Evolutionary conservation across 257 asterid genomes (phyloP).

Genomic region (Solanum medicagineum): DNA sequence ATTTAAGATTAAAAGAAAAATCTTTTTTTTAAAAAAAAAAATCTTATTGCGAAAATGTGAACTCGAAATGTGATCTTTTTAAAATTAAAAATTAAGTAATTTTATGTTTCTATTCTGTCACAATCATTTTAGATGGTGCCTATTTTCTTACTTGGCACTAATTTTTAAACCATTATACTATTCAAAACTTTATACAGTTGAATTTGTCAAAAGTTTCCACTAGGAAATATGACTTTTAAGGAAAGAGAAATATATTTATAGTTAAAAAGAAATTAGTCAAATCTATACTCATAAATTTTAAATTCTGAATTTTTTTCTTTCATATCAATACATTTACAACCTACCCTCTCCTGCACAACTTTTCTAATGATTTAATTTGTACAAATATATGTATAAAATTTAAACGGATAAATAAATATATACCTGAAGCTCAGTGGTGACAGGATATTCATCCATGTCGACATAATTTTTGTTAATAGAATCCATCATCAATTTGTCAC

Average conservation of each 20-base stretch:
- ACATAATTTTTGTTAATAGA: conserved; percentile 74
- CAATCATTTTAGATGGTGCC: neutral
- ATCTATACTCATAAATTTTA: rapidly evolving
- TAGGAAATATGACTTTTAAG: neutral
- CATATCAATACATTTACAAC: neutral
- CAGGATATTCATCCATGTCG: conserved; percentile 96
- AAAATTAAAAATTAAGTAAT: neutral
- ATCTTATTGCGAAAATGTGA: too few relatives aligned
- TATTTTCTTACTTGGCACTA: neutral
- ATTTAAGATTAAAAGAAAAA: too few relatives aligned
- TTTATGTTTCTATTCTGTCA: neutral
- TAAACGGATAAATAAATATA: neutral
- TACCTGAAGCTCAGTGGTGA: conserved; percentile 87
- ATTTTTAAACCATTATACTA: neutral
- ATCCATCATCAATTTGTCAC: conserved; percentile 75
- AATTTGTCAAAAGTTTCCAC: neutral
- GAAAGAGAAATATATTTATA: neutral
- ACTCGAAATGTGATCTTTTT: too few relatives aligned
- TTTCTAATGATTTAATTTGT: neutral
- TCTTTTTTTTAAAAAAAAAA: too few relatives aligned
- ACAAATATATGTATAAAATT: neutral
- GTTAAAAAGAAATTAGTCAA: too few relatives aligned
- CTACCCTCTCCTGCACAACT: neutral
- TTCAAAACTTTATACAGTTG: neutral
- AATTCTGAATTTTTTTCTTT: rapidly evolving